Base-by-base conservation (phyloP, 495 filamentous ascomycete genomes). In the Xylaria longipes region DNA sequence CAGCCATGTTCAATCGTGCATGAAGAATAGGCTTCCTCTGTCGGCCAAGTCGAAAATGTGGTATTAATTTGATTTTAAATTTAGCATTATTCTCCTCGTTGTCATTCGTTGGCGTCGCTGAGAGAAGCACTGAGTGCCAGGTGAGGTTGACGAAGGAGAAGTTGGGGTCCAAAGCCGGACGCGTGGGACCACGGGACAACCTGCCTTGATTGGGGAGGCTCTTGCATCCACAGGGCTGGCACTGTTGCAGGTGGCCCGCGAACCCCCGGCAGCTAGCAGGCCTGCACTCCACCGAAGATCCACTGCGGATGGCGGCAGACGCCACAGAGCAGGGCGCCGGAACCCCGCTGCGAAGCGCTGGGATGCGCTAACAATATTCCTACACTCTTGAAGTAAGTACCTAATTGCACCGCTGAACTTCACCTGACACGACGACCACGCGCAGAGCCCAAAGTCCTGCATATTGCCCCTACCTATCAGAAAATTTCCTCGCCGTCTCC, bases 221-320 rank as follows among this genome's bases (percentile, higher is more conserved):
- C 17, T n/a, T 5, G 46, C 7, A 67, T 67, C 65, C 65, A 67
- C 65, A 67, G 65, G 65, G 48, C 65, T 68, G 65, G 65, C 22
- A 27, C 65, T 68, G 66, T 60, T 67, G 65, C 65, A 67, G 31
- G 48, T 67, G 65, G 65, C 65, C 48, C 65, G 65, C 65, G 65
- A 41, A 69, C 66, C 66, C 66, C n/a, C n/a, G n/a, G n/a, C n/a
- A n/a, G n/a, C n/a, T 61, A 9, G 29, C 45, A 29, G 48, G 48
- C 50, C 65, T 45, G 50, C 50, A 66, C 63, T 33, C 63, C 43
- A 25, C 45, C 41, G 20, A 50, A 25, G 64, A 56, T 29, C 65
- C 65, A 67, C 65, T 33, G 63, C 63, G 63, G 63, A 65, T 37
- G 48, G 65, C 65, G 46, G 65, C 65, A 67, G 46, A 37, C 48